phyloP scores from a whole-genome alignment of 2,329 filamentous ascomycete genomes.

The Fusarium setosum region DNA sequence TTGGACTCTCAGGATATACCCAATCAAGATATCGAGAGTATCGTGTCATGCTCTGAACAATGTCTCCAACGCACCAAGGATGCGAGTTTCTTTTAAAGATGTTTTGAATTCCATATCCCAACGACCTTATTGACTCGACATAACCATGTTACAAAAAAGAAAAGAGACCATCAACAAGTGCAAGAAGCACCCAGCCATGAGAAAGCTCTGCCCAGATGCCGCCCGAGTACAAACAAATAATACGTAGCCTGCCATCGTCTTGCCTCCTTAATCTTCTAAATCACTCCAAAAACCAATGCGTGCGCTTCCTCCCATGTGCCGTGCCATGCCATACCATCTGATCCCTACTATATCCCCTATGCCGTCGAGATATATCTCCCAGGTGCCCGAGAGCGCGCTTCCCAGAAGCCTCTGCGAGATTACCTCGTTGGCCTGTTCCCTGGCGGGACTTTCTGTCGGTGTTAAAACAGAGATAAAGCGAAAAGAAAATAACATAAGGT shows the following conservation, averaged over 20 bases:
- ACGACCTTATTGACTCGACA: conserved; percentile 39
- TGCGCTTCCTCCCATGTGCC: conserved; percentile 39
- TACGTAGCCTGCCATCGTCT: conserved; percentile 31
- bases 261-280: conserved; percentile 38
- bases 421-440: conserved; percentile 30
- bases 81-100: conserved; percentile 29
- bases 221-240: conserved; percentile 32
- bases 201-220: conserved; percentile 32
- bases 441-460: conserved; percentile 32
- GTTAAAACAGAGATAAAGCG: conserved; percentile 38
- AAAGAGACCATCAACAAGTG: conserved; percentile 29
- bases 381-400: conserved; percentile 33
- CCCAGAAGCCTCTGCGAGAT: conserved; percentile 36
- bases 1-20: background rate
- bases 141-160: conserved; percentile 44
- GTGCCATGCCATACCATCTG: conserved; percentile 36
- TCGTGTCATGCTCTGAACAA: background rate
- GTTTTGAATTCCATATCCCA: conserved; percentile 40
- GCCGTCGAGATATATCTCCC: conserved; percentile 30
- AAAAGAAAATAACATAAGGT: conserved; percentile 43
- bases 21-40: conserved; percentile 1
- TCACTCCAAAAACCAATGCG: conserved; percentile 39
- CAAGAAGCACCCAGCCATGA: conserved; percentile 34
- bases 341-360: conserved; percentile 28
- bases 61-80: background rate